phyloP scores from a whole-genome alignment of 176 grass and related monocot species.

The Cymbopogon citratus region DNA sequence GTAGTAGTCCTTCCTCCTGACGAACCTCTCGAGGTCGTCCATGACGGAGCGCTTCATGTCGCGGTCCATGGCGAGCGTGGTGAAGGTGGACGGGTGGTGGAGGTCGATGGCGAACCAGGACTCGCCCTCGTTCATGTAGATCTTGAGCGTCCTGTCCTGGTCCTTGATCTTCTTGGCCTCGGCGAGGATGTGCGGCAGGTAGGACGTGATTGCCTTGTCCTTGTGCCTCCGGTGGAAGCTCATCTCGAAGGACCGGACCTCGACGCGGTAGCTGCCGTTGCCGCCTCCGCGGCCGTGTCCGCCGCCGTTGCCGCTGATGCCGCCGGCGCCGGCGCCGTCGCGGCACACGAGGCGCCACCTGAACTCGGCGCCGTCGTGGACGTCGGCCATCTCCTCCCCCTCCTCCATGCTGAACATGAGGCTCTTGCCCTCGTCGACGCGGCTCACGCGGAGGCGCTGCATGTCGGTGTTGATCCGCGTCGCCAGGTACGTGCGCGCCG shows the following conservation, averaged over 20 bases:
- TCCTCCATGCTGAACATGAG: conserved; percentile 67
- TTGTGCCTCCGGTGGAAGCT: conserved; percentile 73
- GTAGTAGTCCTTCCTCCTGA: conserved; percentile 79
- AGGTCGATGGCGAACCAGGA: conserved; percentile 62
- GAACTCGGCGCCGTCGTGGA: conserved; percentile 68
- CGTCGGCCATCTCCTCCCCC: conserved; percentile 79
- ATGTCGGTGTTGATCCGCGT: conserved; percentile 69
- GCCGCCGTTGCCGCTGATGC: neutral
- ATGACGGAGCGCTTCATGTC: conserved; percentile 55
- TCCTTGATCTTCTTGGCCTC: conserved; percentile 61
- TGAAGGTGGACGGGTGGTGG: conserved; percentile 80
- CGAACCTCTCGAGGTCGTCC: conserved; percentile 73
- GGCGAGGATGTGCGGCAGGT: conserved; percentile 67
- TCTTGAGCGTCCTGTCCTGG: conserved; percentile 57
- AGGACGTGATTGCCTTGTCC: conserved; percentile 49
- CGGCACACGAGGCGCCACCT: conserved; percentile 61
- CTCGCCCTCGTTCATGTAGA: conserved; percentile 83
- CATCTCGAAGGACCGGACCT: conserved; percentile 69
- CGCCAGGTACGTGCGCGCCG: conserved; percentile 57
- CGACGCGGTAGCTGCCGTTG: conserved; percentile 22
- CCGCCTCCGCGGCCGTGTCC: conserved; percentile 8
- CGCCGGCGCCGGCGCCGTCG: conserved; percentile 19
- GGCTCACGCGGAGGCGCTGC: conserved; percentile 63
- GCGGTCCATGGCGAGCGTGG: conserved; percentile 67
- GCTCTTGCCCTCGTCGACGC: conserved; percentile 56